Percentiles rank a stretch among this genome's conserved stretches.
phyloP scores from a whole-genome alignment of 345 rosid species.

The Sisymbrium irio region DNA sequence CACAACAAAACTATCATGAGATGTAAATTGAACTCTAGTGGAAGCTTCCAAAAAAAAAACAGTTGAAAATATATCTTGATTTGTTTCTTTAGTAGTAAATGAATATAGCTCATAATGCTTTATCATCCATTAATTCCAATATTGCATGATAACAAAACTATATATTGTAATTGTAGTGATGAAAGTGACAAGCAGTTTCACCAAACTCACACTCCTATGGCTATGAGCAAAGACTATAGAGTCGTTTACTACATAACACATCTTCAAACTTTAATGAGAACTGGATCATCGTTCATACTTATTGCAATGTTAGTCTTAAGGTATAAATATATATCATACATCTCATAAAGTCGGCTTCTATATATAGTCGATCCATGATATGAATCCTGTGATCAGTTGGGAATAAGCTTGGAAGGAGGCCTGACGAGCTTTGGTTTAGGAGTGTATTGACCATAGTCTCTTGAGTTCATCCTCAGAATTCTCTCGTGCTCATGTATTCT shows the following conservation, averaged over 20 bases:
- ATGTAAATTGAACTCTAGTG: not conserved
- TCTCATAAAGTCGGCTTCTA: constrained; percentile 12
- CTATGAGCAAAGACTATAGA: constrained; percentile 3
- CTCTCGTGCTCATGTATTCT: constrained; percentile 63
- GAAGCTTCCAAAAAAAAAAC: not conserved
- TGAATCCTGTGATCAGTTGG: constrained; percentile 48
- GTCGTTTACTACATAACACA: not conserved
- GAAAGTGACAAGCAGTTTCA: not conserved
- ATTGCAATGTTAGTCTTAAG: constrained; percentile 27
- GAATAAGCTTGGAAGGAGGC: constrained; percentile 98
- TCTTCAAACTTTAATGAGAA: constrained; percentile 19
- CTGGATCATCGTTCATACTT: constrained; percentile 11
- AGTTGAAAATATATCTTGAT: not conserved
- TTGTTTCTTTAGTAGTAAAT: not conserved
- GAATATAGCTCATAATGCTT: not conserved
- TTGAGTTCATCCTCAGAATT: constrained; percentile 52
- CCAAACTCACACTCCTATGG: not conserved
- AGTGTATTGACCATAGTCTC: constrained; percentile 74
- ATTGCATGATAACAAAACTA: not conserved
- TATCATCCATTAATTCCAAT: not conserved
- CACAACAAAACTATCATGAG: not conserved
- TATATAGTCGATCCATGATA: constrained; percentile 4
- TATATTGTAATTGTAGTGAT: not conserved
- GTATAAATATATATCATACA: constrained; percentile 21
- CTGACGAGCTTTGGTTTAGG: constrained; percentile 65